These are phyloP conservation scores for Fragaria nilgerrensis DNA, from an alignment of 306 rosid genomes.

Conservation along the genomic window DNA sequence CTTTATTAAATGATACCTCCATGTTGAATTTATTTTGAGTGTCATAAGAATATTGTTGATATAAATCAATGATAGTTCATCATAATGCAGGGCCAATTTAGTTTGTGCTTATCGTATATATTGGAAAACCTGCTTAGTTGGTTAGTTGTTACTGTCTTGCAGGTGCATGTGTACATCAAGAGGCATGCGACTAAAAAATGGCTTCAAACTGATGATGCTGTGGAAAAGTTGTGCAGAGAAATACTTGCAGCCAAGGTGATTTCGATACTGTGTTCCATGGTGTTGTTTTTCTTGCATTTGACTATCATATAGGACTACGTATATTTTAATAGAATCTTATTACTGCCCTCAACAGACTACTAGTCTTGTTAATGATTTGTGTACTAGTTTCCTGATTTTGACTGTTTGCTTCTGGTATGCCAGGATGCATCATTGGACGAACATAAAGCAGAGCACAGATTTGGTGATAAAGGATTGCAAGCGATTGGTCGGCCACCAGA, in stretches of 20 bases:
- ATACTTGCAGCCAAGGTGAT: neutral
- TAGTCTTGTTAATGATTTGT: neutral
- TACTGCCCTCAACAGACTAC: too few relatives aligned
- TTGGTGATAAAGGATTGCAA: conserved; percentile 55
- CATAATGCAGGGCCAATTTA: neutral
- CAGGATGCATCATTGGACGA: conserved; percentile 82
- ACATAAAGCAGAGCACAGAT: conserved; percentile 61
- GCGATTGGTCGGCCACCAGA: conserved; percentile 54
- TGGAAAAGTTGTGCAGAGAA: neutral
- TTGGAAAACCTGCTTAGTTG: neutral
- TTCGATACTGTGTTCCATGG: neutral
- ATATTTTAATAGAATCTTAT: too few relatives aligned
- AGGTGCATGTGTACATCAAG: conserved; percentile 86
- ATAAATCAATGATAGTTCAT: neutral
- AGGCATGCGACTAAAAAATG: conserved; percentile 41
- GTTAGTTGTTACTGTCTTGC: conserved; percentile 18
- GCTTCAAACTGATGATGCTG: neutral
- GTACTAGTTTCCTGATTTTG: conserved; percentile 2
- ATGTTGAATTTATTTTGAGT: too few relatives aligned
- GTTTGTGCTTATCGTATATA: neutral
- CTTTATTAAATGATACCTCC: too few relatives aligned
- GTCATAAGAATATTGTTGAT: neutral
- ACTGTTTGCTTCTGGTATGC: neutral
- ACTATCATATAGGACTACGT: too few relatives aligned
- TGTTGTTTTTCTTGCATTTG: neutral